Conservation (phyloP, 2,329 filamentous ascomycete species). For the Rasamsonia emersonii region DNA sequence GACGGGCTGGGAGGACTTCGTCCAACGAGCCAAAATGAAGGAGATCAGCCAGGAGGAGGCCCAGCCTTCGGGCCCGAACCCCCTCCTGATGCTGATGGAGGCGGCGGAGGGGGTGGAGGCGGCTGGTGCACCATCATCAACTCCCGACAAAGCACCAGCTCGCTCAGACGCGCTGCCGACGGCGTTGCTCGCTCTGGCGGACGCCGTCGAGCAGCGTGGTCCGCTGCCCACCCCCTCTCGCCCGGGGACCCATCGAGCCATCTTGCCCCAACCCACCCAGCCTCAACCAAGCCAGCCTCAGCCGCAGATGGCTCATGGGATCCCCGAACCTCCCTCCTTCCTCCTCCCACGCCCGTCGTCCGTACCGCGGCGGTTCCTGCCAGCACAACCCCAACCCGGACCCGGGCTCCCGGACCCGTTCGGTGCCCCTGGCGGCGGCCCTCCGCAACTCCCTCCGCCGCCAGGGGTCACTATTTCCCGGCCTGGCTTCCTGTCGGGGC, state of each 20-base stretch:
- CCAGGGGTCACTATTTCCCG: constrained; percentile 30
- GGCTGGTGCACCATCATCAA: constrained; percentile 6
- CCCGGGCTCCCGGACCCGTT: constrained; percentile 31
- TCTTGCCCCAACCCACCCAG: constrained; percentile 13
- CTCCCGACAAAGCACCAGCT: constrained; percentile 8
- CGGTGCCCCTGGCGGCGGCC: constrained; percentile 19
- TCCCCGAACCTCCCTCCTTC: constrained; percentile 25
- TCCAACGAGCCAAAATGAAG: constrained; percentile 31
- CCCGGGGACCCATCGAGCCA: constrained; percentile 25
- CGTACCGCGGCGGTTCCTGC: constrained; percentile 27
- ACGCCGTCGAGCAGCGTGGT: constrained; percentile 12
- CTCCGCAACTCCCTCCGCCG: constrained; percentile 32
- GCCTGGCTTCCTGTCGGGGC: constrained; percentile 20
- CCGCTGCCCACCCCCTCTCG: constrained; percentile 36
- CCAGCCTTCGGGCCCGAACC: constrained; percentile 12
- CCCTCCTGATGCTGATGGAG: constrained; percentile 19
- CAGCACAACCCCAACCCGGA: constrained; percentile 23
- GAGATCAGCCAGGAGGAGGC: constrained; percentile 23
- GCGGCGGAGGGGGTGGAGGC: constrained; percentile 19
- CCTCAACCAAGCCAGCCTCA: constrained; percentile 11
- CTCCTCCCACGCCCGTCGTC: constrained; percentile 18
- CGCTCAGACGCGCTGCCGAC: too few species aligned
- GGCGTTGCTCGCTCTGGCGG: constrained; percentile 29
- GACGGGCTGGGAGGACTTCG: constrained; percentile 33
- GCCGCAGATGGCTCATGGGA: constrained; percentile 15